These are phyloP conservation scores for Scleromitrula shiraiana DNA, from an alignment of 2,329 filamentous ascomycete species.

Conservation along the genomic window DNA sequence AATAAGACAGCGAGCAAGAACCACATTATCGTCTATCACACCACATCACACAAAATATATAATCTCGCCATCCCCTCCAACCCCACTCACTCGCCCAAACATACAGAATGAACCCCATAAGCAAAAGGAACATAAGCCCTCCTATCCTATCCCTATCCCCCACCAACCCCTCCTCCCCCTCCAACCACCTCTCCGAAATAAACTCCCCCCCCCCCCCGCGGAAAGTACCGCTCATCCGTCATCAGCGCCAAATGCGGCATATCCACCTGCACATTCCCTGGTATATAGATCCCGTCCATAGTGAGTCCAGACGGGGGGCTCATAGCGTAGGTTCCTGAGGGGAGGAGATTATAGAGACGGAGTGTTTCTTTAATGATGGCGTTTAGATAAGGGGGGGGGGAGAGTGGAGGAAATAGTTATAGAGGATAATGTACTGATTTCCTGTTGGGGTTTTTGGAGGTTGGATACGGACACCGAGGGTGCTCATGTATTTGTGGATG, in stretches of 20 bases:
- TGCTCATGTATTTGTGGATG: constrained; percentile 14
- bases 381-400: constrained; percentile 13
- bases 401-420: constrained; percentile 10
- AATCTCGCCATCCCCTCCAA: constrained; percentile 24
- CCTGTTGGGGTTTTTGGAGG: not conserved
- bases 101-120: constrained; percentile 13
- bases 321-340: constrained; percentile 11
- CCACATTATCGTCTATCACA: too few relatives aligned
- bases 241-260: constrained; percentile 11
- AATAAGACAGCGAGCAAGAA: too few relatives aligned
- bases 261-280: constrained; percentile 13
- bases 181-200: constrained; percentile 15
- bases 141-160: constrained; percentile 11
- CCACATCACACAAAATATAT: constrained; percentile 16
- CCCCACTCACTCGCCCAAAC: too few relatives aligned
- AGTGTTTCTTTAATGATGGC: constrained; percentile 13
- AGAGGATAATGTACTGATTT: constrained; percentile 11
- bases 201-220: constrained; percentile 7
- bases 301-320: constrained; percentile 10
- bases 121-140: constrained; percentile 17
- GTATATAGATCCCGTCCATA: constrained; percentile 6
- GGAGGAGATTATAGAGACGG: constrained; percentile 12
- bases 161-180: constrained; percentile 9
- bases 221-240: constrained; percentile 18
- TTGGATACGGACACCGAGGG: constrained; percentile 2